Base-by-base conservation (phyloP, 2,329 filamentous ascomycete species). In the Neopestalotiopsis rosae region DNA sequence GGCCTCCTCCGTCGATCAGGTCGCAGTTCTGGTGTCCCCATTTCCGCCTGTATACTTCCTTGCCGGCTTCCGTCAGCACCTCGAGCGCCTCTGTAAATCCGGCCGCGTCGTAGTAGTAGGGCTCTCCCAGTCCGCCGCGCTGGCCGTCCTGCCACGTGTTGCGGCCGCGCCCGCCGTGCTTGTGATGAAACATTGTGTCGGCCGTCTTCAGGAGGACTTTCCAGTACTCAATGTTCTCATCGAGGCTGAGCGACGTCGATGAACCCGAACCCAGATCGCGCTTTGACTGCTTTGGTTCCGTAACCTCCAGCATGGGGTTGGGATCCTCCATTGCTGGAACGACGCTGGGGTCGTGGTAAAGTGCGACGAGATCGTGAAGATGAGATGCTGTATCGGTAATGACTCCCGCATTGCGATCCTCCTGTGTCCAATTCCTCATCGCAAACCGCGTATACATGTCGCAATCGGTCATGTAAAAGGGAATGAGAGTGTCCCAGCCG, bases 381-480 rank as follows among this genome's bases (percentile, higher is more conserved):
- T 79, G 78, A 38, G 79, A 76, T 58, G 82, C 84, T 0, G 86
- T 82, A 71, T 86, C 83, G 38, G 80, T 83, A 52, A 88, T 78
- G 38, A 84, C 78, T 14, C 82, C 85, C 3, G 79, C 81, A 5
- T 75, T 76, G 1, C 71, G 76, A 61, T 85, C 81, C 5, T 74
- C 71, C 67, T 81, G 82, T 5, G 77, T 80, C 79, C 82, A 85
- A 4, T 82, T 80, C 14, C 75, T 77, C 84, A 87, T 86, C 5
- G 72, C 69, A n/a, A 88, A 71, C 3, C 86, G 81, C 6, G 78
- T 78, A 72, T 88, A 85, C 79, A 86, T 84, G 74, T 89, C 87
- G 76, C 86, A 89, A 73, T 90, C 87, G 42, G 84, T 87, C 69
- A 84, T 81, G 74, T 89, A 89, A 73, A 85, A 90, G 0, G 87